Evolutionary conservation across 2,329 filamentous ascomycete species (phyloP).

Genomic region (Colletotrichum viniferum): DNA sequence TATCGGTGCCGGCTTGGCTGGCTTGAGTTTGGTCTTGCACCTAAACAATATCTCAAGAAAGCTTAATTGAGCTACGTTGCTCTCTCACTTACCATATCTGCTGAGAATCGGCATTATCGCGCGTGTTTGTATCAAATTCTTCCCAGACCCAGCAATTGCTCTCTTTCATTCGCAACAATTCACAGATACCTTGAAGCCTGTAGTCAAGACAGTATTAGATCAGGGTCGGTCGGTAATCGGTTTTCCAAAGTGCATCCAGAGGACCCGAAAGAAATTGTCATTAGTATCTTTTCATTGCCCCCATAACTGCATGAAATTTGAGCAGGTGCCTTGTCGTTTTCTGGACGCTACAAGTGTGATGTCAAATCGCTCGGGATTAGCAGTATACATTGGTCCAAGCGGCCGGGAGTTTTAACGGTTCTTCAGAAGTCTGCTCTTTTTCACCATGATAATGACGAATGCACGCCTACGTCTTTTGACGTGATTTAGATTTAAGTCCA

Average conservation of each 20-base stretch:
- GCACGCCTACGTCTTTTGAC: neutral
- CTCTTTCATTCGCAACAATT: neutral
- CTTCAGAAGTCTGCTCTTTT: neutral
- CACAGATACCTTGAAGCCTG: neutral
- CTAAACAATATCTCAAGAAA: neutral
- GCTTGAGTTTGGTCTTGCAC: neutral
- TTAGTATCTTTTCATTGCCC: neutral
- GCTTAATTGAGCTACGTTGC: neutral
- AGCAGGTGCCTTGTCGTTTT: neutral
- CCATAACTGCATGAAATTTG: neutral
- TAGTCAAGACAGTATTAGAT: neutral
- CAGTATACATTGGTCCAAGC: accelerated
- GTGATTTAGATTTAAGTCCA: neutral
- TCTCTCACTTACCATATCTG: neutral
- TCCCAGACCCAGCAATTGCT: neutral
- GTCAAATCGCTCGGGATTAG: neutral
- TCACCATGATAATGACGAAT: neutral
- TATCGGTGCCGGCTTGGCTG: neutral
- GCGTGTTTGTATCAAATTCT: neutral
- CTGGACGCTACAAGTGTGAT: neutral
- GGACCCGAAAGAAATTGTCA: too few species aligned
- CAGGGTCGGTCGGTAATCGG: too few species aligned
- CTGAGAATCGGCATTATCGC: neutral
- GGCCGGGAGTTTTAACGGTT: neutral
- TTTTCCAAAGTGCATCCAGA: too few species aligned